Conservation (phyloP, 352 stramenopile genomes). For the Globisporangium rhizosaccharum region DNA sequence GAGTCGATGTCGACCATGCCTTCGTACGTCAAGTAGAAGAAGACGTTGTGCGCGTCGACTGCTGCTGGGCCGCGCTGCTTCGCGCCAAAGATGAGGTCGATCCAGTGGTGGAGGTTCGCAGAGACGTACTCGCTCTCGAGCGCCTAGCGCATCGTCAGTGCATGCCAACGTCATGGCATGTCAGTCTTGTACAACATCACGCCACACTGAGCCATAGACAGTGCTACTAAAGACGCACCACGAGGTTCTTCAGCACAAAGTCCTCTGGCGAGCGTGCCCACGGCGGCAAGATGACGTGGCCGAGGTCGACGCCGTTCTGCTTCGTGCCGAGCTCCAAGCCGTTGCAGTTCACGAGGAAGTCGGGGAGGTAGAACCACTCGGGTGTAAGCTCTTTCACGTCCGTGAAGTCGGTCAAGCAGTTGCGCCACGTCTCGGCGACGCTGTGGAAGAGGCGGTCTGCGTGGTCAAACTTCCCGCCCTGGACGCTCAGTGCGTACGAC, state of each 20-base stretch:
- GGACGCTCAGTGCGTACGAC: slow-evolving; percentile 90
- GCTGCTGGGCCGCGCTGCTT: slow-evolving; percentile 78
- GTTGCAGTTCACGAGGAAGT: slow-evolving; percentile 90
- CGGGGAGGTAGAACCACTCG: slow-evolving; percentile 92
- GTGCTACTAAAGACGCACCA: slow-evolving; percentile 27
- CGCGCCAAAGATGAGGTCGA: slow-evolving; percentile 80
- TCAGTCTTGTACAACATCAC: background rate
- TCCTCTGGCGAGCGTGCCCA: slow-evolving; percentile 81
- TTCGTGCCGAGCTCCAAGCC: slow-evolving; percentile 67
- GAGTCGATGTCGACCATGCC: slow-evolving; percentile 97
- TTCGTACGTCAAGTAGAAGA: slow-evolving; percentile 99
- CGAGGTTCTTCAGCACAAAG: slow-evolving; percentile 83
- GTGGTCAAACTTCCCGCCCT: slow-evolving; percentile 95
- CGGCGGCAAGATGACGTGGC: slow-evolving; percentile 93
- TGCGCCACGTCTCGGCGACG: slow-evolving; percentile 86
- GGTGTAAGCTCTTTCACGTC: slow-evolving; percentile 93
- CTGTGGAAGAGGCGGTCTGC: slow-evolving; percentile 92
- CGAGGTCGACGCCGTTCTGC: slow-evolving; percentile 82
- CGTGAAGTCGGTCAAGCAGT: slow-evolving; percentile 85
- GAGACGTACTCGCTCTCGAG: slow-evolving; percentile 87
- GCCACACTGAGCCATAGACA: background rate
- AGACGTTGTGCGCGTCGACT: slow-evolving; percentile 94
- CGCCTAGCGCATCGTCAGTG: slow-evolving; percentile 24
- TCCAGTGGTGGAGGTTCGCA: slow-evolving; percentile 83
- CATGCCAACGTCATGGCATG: too few species aligned